phyloP scores from a whole-genome alignment of 2,329 filamentous ascomycete genomes.

The Ceratocystis lukuohia region DNA sequence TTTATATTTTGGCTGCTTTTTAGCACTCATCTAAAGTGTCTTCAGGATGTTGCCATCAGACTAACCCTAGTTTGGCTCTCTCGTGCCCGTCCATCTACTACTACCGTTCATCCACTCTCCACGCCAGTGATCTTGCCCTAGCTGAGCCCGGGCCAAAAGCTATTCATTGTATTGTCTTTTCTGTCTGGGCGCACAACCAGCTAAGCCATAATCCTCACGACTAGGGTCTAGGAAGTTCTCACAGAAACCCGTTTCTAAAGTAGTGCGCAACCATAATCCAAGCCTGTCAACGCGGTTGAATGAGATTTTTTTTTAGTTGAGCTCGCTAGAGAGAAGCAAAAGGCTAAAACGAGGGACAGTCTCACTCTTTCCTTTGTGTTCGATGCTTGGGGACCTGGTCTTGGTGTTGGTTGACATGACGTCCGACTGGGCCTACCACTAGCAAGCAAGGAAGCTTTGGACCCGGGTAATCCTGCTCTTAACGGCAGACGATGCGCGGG shows the following conservation, averaged over 20 bases:
- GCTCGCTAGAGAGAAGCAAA: neutral
- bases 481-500: neutral
- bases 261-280: neutral
- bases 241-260: neutral
- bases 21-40: neutral
- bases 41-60: neutral
- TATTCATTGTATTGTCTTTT: neutral
- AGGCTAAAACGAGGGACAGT: neutral
- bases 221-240: neutral
- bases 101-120: neutral
- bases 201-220: neutral
- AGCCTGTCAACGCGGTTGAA: neutral
- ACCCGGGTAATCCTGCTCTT: neutral
- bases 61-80: conserved; percentile 1
- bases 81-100: neutral
- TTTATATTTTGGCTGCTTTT: neutral
- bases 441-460: neutral
- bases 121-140: neutral
- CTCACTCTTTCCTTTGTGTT: neutral
- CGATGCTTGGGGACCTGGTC: neutral
- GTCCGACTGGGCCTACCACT: neutral
- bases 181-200: neutral
- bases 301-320: neutral
- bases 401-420: neutral
- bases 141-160: neutral